Evolutionary conservation across 257 asterid species (phyloP), one percentile per base, ranked within the genome.

Genomic region (Solanum bukasovii): DNA sequence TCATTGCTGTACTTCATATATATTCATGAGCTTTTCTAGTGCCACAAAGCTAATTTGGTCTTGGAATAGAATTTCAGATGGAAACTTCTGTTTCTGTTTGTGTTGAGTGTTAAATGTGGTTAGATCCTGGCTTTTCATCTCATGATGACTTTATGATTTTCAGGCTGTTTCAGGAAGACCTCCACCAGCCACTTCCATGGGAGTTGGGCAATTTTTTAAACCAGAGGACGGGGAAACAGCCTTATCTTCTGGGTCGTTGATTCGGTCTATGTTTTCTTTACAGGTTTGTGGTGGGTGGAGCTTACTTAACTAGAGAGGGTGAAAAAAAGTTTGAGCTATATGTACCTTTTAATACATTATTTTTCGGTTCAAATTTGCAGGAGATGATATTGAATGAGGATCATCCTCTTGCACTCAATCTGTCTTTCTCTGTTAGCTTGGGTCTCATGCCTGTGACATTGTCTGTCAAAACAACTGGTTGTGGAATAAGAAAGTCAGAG

Each of bases 161-260:
- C 94, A 97, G 99, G 92, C 97, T 91, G 89, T 96, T 89, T 97
- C 99, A 84, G 99, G 99, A 81, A 92, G 98, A 92, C 99, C 99
- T 89, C 99, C 98, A 67, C 99, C 99, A 27, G 98, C 98, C 18
- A 92, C 95, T 89, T 97, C 99, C 88, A 97, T 97, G 99, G 99
- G 99, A 89, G 94, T 96, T 49, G 99, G 99, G 87, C 99, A 97
- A 87, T 97, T 97, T 94, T 97, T 96, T 89, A 90, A 93, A 88
- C 94, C 93, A 87, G 89, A 92, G 87, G 95, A 94, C 86, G 98
- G 99, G 87, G 93, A 96, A 89, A 90, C 87, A 83, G 85, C 87
- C 25, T 91, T 96, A 74, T 91, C 97, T 86, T 91, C 96, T 83
- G 88, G 87, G 89, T 92, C 84, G 87, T 90, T 94, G 92, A 89